These are phyloP conservation scores for Rhododendron kiyosumense DNA, from an alignment of 148 eudicot species.

Conservation along the genomic window DNA sequence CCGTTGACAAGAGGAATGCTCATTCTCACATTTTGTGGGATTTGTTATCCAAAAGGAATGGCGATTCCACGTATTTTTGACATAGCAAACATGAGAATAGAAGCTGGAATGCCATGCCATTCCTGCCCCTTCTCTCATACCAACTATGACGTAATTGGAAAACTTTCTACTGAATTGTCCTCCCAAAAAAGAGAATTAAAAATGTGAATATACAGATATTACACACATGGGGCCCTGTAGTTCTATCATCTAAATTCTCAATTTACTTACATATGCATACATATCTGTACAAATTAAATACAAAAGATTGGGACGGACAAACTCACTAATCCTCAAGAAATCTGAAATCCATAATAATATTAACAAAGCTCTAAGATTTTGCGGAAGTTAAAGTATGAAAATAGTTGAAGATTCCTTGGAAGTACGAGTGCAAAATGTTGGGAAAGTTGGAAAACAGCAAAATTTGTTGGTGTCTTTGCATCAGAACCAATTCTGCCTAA, in stretches of 20 bases:
- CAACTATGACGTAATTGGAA: background rate
- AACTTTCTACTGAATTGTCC: background rate
- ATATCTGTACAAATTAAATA: background rate
- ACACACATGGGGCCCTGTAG: background rate
- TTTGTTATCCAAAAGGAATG: background rate
- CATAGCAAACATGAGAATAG: background rate
- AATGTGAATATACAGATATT: background rate
- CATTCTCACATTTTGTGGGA: background rate
- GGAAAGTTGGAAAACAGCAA: background rate
- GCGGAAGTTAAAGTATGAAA: background rate
- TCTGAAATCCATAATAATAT: background rate
- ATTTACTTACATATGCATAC: background rate
- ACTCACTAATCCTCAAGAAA: background rate
- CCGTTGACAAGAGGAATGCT: background rate
- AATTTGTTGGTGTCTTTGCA: background rate
- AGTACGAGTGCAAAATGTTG: background rate
- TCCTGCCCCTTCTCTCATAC: background rate
- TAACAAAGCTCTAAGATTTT: background rate
- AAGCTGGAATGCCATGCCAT: background rate
- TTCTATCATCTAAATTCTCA: slow-evolving; percentile 4
- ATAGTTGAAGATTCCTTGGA: background rate
- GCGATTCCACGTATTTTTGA: background rate
- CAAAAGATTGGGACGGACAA: background rate
- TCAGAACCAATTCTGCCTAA: background rate
- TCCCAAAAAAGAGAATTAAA: background rate